phyloP scores from a whole-genome alignment of 1,284 basidiomycete species.

The Sanghuangporus baumii region DNA sequence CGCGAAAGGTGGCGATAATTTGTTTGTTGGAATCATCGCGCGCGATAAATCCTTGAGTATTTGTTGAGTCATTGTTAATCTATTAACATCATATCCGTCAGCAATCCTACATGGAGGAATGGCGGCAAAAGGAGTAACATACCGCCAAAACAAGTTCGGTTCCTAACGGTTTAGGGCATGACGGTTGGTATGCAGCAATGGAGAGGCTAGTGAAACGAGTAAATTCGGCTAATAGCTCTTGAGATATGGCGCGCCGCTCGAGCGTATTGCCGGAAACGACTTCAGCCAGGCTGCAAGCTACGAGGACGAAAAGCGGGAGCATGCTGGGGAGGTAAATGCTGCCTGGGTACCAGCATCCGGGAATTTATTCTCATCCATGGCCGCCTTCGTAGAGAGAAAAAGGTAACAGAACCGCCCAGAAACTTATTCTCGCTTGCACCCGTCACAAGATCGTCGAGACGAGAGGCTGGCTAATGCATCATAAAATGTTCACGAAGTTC shows the following conservation, averaged over 20 bases:
- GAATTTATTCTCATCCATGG: too few relatives aligned
- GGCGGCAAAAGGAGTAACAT: background rate
- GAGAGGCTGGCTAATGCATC: too few relatives aligned
- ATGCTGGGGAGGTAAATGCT: too few relatives aligned
- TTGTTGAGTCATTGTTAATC: conserved; percentile 8
- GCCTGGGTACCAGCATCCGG: too few relatives aligned
- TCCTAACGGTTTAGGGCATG: conserved; percentile 9
- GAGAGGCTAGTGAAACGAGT: conserved; percentile 13
- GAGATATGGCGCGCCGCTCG: background rate
- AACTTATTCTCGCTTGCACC: too few relatives aligned
- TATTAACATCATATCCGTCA: background rate
- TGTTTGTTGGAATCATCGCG: conserved; percentile 8
- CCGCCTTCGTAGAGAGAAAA: too few relatives aligned
- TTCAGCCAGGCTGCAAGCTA: background rate
- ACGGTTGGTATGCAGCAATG: conserved; percentile 6
- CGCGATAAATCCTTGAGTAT: conserved; percentile 9
- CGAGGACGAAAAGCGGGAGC: background rate
- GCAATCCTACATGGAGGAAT: background rate
- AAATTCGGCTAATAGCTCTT: background rate
- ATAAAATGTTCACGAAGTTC: too few relatives aligned
- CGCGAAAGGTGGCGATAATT: conserved; percentile 4
- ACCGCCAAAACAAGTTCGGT: conserved; percentile 6
- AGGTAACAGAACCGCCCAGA: too few relatives aligned
- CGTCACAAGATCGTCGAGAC: too few relatives aligned
- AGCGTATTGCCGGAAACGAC: background rate